Conservation (phyloP, 495 filamentous ascomycete species). For the Penicillium cinerascens region DNA sequence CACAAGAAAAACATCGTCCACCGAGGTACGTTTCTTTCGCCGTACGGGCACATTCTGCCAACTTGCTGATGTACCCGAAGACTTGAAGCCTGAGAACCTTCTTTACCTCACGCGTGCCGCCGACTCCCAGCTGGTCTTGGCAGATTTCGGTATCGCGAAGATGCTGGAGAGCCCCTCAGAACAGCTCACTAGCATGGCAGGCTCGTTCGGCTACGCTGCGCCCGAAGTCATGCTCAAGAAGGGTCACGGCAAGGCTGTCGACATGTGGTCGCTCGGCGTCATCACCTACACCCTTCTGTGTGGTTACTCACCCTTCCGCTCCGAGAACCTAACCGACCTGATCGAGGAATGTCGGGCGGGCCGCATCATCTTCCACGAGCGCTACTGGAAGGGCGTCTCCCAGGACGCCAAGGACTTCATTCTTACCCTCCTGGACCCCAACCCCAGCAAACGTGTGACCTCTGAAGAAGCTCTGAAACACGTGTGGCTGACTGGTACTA, state of each 20-base stretch:
- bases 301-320: constrained; percentile 96
- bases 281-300: constrained; percentile 99
- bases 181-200: constrained; percentile 96
- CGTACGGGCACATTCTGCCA: background rate
- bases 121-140: constrained; percentile 83
- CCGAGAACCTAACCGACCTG: constrained; percentile 86
- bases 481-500: constrained; percentile 85
- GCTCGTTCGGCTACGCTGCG: constrained; percentile 96
- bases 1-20: constrained; percentile 96
- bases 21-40: constrained; percentile 58
- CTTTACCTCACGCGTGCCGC: constrained; percentile 79
- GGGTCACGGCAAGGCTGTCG: constrained; percentile 97
- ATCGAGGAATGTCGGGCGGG: constrained; percentile 91
- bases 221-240: constrained; percentile 98
- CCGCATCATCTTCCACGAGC: constrained; percentile 93
- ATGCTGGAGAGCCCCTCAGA: constrained; percentile 89
- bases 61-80: constrained; percentile 42
- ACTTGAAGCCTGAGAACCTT: constrained; percentile 97
- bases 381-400: constrained; percentile 98
- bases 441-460: constrained; percentile 71
- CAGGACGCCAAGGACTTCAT: constrained; percentile 96
- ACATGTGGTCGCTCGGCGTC: constrained; percentile 99
- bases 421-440: constrained; percentile 69
- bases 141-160: constrained; percentile 98
- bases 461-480: constrained; percentile 83